Base-by-base conservation (phyloP, 257 asterid species). In the Craterostigma plantagineum region DNA sequence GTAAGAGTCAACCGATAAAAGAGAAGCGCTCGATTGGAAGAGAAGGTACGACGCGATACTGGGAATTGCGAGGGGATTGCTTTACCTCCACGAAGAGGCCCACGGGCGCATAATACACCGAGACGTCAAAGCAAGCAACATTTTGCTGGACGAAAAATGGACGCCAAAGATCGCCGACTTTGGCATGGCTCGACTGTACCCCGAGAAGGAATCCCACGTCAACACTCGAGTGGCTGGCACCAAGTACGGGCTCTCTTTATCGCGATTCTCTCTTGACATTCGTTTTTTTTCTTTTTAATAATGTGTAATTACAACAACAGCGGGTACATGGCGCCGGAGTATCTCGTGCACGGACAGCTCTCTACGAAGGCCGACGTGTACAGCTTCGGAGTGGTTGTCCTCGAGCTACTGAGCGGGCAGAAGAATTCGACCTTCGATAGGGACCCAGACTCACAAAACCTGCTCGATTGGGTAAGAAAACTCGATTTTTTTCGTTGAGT, bases 281-380 rank as follows among this genome's bases (percentile, higher is more conserved):
- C 30, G 16, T 49, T 14, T 35, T n/a, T n/a, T n/a, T n/a, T n/a
- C n/a, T n/a, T n/a, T n/a, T n/a, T n/a, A n/a, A n/a, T n/a, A 35
- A 34, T 10, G 34, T 61, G 55, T 60, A 56, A 52, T 61, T 52
- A n/a, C n/a, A n/a, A n/a, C n/a, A n/a, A 57, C 71, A 90, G 99
- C 49, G 99, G 99, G 51, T 83, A 90, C 67, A 76, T 83, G 99
- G 99, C 99, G 14, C 99, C 96, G 1, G 96, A 90, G 65, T 90
- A 83, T 64, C 65, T 80, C 64, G 53, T 77, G 91, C 66, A 67
- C 30, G 99, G 95, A 17, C 54, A 35, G n/a, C 82, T 83, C 61
- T 76, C 95, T 6, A 68, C 63, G 40, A 90, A 68, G 58, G 94
- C 79, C 8, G 99, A 90, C 42, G 84, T 90, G 7, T 90, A 70